These are phyloP conservation scores for Diplotaxis tenuifolia DNA, from an alignment of 345 rosid genomes.

Conservation along the genomic window DNA sequence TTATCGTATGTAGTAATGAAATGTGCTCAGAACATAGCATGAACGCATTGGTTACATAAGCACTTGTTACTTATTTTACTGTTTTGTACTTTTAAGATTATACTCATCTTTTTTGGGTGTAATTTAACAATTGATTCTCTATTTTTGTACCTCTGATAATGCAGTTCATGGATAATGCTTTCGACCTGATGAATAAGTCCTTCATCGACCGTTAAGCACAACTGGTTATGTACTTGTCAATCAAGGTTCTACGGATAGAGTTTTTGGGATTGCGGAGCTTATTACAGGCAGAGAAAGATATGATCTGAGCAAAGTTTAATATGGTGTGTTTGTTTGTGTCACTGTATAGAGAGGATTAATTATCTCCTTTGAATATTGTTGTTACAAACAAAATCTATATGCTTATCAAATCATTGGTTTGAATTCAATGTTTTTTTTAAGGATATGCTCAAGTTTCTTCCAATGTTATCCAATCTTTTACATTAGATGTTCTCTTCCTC, in stretches of 20 bases:
- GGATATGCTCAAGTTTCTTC: neutral
- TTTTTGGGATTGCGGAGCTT: slow-evolving; percentile 30
- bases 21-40: neutral
- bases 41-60: neutral
- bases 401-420: slow-evolving; percentile 14
- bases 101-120: neutral
- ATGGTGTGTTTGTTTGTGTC: slow-evolving; percentile 3
- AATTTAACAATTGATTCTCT: neutral
- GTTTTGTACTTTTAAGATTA: neutral
- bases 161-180: slow-evolving; percentile 93
- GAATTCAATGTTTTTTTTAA: neutral
- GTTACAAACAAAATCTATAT: slow-evolving; percentile 2
- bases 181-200: slow-evolving; percentile 80
- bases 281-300: slow-evolving; percentile 23
- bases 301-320: slow-evolving; percentile 17
- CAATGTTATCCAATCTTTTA: too few species aligned
- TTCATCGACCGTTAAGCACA: slow-evolving; percentile 64
- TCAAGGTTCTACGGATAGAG: slow-evolving; percentile 4
- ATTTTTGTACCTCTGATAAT: slow-evolving; percentile 26
- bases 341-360: slow-evolving; percentile 15
- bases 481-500: too few species aligned
- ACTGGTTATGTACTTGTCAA: neutral
- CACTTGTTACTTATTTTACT: neutral
- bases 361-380: neutral
- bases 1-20: neutral